Base-by-base conservation (phyloP, 495 filamentous ascomycete genomes). In the Hyphodiscus hymeniophilus region DNA sequence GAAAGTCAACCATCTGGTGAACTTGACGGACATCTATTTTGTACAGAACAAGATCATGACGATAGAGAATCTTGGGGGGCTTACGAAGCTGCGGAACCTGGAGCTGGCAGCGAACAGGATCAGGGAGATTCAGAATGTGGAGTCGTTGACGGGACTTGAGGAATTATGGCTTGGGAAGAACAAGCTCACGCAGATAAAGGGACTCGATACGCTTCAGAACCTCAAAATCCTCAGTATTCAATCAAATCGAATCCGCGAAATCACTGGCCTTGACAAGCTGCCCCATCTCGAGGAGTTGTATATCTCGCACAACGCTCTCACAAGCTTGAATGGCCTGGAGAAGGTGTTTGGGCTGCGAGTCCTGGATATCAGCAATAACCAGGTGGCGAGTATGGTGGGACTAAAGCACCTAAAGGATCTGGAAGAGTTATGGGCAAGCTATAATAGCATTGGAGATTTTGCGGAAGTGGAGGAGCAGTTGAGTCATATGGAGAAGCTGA, bases 161-260 rank as follows among this genome's bases (percentile, higher is more conserved):
- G 75, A 95, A 60, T 74, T 99, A 11, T 99, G 94, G 94, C 69
- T 99, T 7, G 92, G 91, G 30, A 96, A 96, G 75, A 99, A 99
- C 64, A 95, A 95, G 61, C 95, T 99, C 57, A 85, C 82, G 1
- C 79, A 89, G 62, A 73, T 98, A 45, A 83, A 81, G 59, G 85
- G 63, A 47, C 73, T 97, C 24, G 72, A 74, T 24, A 72, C 71
- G 13, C 75, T 99, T 23, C 66, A 77, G 13, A 88, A 85, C 65
- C 81, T 99, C 46, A 81, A 80, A 52, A 86, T 96, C 54, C 81
- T 99, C 42, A 92, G 87, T 55, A 94, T 99, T 59, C 94, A 99
- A 70, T 94, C 90, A 32, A 99, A 99, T 68, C 87, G 92, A 30
- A 85, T 99, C 52, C 84, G 82, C 45, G 74, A 76, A 50, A 80